Conservation (phyloP, 2,329 filamentous ascomycete species). For the Fusarium sp. region DNA sequence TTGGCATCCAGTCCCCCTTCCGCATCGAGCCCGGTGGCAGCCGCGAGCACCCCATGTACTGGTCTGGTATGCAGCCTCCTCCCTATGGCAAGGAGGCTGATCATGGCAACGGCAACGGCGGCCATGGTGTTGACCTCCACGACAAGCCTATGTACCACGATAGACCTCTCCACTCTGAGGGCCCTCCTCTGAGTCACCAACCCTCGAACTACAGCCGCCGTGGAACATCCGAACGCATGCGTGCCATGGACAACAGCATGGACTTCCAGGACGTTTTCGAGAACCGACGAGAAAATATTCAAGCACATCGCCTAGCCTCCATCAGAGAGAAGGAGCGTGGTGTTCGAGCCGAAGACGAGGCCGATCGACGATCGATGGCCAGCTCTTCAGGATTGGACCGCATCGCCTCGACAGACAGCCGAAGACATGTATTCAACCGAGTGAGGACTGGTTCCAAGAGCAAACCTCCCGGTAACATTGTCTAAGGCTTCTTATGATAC, state of each 20-base stretch:
- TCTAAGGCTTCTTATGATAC: slow-evolving; percentile 40
- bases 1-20: slow-evolving; percentile 84
- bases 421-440: slow-evolving; percentile 47
- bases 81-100: slow-evolving; percentile 49
- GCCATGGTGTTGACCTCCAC: slow-evolving; percentile 10
- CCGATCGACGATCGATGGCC: slow-evolving; percentile 40
- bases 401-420: slow-evolving; percentile 42
- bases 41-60: slow-evolving; percentile 73
- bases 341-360: slow-evolving; percentile 43
- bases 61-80: slow-evolving; percentile 52
- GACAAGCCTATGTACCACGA: slow-evolving; percentile 18
- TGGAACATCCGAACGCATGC: slow-evolving; percentile 36
- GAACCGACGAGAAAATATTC: slow-evolving; percentile 52
- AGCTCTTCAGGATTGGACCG: slow-evolving; percentile 47
- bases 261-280: slow-evolving; percentile 61
- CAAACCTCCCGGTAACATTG: slow-evolving; percentile 43
- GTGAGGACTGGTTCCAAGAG: slow-evolving; percentile 47
- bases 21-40: slow-evolving; percentile 72
- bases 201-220: slow-evolving; percentile 31
- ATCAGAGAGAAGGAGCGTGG: slow-evolving; percentile 54
- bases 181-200: slow-evolving; percentile 18
- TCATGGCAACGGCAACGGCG: background rate
- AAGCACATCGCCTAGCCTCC: slow-evolving; percentile 51
- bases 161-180: slow-evolving; percentile 22
- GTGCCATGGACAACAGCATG: slow-evolving; percentile 50